phyloP scores from a whole-genome alignment of 768 basidiomycete genomes.

The Pleurotus salmoneostramineus region DNA sequence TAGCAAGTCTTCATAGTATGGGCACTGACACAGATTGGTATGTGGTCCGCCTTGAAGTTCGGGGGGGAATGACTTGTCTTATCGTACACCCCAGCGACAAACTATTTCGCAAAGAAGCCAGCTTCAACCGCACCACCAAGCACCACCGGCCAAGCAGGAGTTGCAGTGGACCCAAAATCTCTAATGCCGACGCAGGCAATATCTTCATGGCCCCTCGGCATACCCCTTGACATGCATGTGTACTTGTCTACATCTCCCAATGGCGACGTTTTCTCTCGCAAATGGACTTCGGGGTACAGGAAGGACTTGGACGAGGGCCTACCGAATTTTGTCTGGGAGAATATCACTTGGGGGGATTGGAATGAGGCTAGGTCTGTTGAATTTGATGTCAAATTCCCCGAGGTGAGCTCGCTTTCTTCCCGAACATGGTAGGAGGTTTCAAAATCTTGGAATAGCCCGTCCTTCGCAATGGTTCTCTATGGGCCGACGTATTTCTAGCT shows the following conservation, averaged over 20 bases:
- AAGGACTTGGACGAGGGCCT: constrained; percentile 46
- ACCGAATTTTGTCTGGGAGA: constrained; percentile 72
- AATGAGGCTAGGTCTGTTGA: constrained; percentile 53
- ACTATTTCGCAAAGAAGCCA: constrained; percentile 17
- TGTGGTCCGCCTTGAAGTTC: constrained; percentile 14
- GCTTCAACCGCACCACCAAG: constrained; percentile 4
- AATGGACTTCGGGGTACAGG: constrained; percentile 46
- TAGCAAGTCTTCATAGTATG: constrained; percentile 72
- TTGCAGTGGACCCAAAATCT: constrained; percentile 38
- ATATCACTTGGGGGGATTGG: constrained; percentile 78
- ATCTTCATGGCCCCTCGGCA: constrained; percentile 59
- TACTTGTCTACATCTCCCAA: constrained; percentile 65
- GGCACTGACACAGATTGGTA: constrained; percentile 64
- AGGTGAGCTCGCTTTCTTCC: constrained; percentile 36
- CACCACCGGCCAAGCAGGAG: constrained; percentile 6
- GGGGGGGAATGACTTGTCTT: not conserved
- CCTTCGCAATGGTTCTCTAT: constrained; percentile 73
- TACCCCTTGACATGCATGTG: constrained; percentile 66
- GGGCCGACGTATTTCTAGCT: constrained; percentile 78
- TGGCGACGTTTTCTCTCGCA: constrained; percentile 54
- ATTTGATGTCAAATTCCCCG: constrained; percentile 64
- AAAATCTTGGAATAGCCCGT: constrained; percentile 47
- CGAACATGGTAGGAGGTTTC: not conserved
- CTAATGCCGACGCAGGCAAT: constrained; percentile 50
- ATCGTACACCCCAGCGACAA: constrained; percentile 17